Percentiles rank a stretch among this genome's conserved stretches.
phyloP scores from a whole-genome alignment of 2,329 filamentous ascomycete species.

The Sordariomycetes sp. region DNA sequence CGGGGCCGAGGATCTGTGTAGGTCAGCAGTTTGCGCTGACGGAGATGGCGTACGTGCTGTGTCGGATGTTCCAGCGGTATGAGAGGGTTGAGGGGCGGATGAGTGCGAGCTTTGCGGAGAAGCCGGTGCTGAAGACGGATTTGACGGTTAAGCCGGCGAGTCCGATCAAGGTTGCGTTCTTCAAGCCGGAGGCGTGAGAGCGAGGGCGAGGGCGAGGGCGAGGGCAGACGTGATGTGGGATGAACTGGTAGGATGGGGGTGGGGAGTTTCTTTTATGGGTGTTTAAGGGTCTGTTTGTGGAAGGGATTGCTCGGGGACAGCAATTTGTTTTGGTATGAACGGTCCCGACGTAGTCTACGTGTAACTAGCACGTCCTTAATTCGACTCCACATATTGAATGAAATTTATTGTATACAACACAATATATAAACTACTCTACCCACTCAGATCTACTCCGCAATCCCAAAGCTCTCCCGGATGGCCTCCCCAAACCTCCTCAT shows the following conservation, averaged over 20 bases:
- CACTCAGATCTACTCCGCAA: slow-evolving; percentile 5
- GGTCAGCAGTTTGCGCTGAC: slow-evolving; percentile 74
- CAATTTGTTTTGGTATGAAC: too few relatives aligned
- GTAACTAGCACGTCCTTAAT: too few relatives aligned
- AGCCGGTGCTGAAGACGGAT: slow-evolving; percentile 40
- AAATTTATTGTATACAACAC: neutral
- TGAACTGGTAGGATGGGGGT: neutral
- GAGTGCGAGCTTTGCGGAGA: slow-evolving; percentile 37
- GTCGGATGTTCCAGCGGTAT: slow-evolving; percentile 60
- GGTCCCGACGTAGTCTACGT: too few relatives aligned
- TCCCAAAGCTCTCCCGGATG: slow-evolving; percentile 43
- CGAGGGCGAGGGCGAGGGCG: too few relatives aligned
- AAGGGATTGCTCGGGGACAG: neutral
- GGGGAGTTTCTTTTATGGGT: neutral
- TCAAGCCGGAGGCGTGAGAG: slow-evolving; percentile 21
- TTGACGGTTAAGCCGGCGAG: slow-evolving; percentile 46
- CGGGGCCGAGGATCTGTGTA: slow-evolving; percentile 60
- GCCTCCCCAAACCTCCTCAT: slow-evolving; percentile 66
- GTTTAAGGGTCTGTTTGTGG: neutral
- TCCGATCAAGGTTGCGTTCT: slow-evolving; percentile 45
- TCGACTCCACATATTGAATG: too few relatives aligned
- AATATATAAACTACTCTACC: neutral
- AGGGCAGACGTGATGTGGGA: neutral
- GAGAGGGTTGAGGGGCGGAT: slow-evolving; percentile 46
- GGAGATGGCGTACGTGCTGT: slow-evolving; percentile 61